Conservation (phyloP, 208 protist species). For the Endotrypanum monterogeii region DNA sequence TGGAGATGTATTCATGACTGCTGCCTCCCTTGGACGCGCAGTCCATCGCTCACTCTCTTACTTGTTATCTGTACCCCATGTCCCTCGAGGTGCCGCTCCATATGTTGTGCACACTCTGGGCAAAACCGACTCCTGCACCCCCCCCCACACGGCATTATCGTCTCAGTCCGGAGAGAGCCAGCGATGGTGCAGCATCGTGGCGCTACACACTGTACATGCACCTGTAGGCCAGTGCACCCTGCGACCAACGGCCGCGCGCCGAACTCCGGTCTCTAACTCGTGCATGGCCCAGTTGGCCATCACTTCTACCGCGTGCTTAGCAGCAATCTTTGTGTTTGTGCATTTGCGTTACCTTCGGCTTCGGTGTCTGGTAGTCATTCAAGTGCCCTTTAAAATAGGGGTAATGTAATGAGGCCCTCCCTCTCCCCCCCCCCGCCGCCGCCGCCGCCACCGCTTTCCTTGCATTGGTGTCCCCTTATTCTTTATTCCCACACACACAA, state of each 20-base stretch:
- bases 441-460: neutral
- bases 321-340: conserved; percentile 42
- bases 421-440: neutral
- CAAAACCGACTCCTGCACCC: conserved; percentile 53
- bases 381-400: conserved; percentile 25
- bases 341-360: conserved; percentile 36
- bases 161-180: conserved; percentile 28
- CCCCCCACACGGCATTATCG: conserved; percentile 58
- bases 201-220: conserved; percentile 41
- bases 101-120: conserved; percentile 48
- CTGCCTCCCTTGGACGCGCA: conserved; percentile 35
- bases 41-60: conserved; percentile 36
- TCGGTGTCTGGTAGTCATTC: conserved; percentile 39
- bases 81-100: conserved; percentile 46
- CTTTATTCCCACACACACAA: neutral
- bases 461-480: neutral
- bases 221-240: neutral
- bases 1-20: conserved; percentile 24
- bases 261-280: conserved; percentile 12
- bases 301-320: conserved; percentile 30
- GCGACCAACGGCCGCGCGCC: neutral
- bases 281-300: conserved; percentile 35
- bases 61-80: conserved; percentile 40
- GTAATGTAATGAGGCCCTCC: conserved; percentile 16
- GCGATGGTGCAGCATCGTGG: conserved; percentile 32